Evolutionary conservation across 148 eudicot species (phyloP), one percentile per base, ranked within the genome.

Genomic region (Mesembryanthemum crystallinum): DNA sequence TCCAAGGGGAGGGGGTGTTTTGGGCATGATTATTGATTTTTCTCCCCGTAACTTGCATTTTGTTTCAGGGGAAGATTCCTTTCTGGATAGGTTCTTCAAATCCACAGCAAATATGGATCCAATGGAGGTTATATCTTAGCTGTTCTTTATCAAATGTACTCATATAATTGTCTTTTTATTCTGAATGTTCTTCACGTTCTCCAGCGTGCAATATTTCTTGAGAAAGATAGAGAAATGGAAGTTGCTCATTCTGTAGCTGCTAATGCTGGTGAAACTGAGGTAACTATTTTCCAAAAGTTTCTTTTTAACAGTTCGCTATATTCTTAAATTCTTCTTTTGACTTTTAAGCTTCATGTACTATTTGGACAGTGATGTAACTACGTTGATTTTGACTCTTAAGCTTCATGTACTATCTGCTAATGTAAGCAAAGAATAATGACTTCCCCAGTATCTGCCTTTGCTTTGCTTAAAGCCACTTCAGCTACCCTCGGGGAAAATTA

Each of bases 241-340:
- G 88, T 74, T 78, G 99, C 99, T 75, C 99, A 95, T 82, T 90
- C 91, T 43, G 86, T 85, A 72, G 99, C 99, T 62, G 99, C 96
- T 82, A 81, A 82, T 84, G 99, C 90, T 78, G 99, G 99, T 79
- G 96, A 92, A 12, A 95, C 96, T 67, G 92, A 88, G 89, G 99
- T 95, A 71, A 72, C 30, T 30, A 14, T 47, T 23, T n/a, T 25
- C 29, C 13, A 7, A 66, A 8, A 25, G 28, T 29, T 8, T 51
- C 28, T 13, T 39, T 6, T 58, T 1, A 6, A 43, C 20, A 13
- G 64, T 27, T 17, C 6, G 39, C 39, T 35, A 35, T 35, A 35
- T 35, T 2, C 39, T 35, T 6, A 35, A 35, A n/a, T n/a, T 6
- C 39, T 35, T 35, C 3, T 35, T 35, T 35, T 6, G 39, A 35